phyloP scores from a whole-genome alignment of 116 monocot genomes.

The Trichopus zeylanicus region DNA sequence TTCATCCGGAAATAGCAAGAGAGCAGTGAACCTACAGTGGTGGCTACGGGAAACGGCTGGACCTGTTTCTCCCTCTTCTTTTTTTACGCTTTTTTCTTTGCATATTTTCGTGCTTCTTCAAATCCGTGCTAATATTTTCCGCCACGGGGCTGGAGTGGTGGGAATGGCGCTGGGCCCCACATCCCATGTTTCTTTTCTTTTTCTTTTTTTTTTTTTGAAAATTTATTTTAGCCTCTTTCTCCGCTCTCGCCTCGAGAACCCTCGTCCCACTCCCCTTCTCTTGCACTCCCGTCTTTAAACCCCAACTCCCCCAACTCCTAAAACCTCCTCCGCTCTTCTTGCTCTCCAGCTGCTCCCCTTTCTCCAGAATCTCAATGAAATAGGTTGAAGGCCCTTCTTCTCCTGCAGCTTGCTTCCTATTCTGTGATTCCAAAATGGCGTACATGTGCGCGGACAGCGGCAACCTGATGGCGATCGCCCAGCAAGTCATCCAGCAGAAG shows the following conservation, averaged over 20 bases:
- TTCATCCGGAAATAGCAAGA: no score
- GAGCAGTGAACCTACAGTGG: no score
- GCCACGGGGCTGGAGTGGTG: no score
- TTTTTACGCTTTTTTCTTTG: no score
- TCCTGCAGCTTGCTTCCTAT: neutral
- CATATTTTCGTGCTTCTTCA: no score
- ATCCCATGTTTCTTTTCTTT: no score
- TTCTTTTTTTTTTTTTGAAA: no score
- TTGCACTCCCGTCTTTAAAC: neutral
- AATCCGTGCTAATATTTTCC: no score
- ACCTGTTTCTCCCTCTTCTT: no score
- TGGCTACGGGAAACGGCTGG: no score
- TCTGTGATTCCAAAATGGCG: conserved; percentile 31
- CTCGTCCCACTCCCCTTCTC: neutral
- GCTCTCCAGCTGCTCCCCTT: neutral
- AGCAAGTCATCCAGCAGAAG: conserved; percentile 88
- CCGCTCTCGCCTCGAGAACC: neutral
- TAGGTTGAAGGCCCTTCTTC: neutral
- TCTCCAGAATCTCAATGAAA: neutral
- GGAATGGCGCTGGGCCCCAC: neutral
- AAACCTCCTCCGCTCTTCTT: neutral
- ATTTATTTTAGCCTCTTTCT: neutral
- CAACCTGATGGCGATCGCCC: conserved; percentile 96
- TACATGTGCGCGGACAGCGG: conserved; percentile 94
- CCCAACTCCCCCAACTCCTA: neutral